Base-by-base conservation (phyloP, 306 rosid genomes). In the Calophaca sinica region DNA sequence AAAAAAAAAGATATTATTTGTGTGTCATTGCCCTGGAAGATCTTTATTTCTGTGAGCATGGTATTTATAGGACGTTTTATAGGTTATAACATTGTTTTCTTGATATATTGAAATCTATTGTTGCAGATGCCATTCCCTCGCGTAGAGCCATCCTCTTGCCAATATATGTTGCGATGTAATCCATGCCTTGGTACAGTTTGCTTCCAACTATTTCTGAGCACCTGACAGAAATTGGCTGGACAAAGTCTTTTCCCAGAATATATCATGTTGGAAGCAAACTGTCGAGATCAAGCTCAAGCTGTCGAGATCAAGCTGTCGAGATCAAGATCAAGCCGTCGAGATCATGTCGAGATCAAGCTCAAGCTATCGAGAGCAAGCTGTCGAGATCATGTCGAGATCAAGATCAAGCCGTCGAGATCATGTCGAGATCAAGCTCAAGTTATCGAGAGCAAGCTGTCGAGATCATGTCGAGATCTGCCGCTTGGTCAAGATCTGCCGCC, bases 91-190 rank as follows among this genome's bases (percentile, higher is more conserved):
- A 38, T 38, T 76, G 76, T 81, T 61, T 55, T 77, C 9, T 50
- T 63, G 6, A 68, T 42, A n/a, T n/a, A n/a, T n/a, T n/a, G n/a
- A 58, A 73, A 58, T 54, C 68, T 74, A 41, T 38, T 81, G 32
- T 61, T 86, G 87, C 89, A 94, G 98, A 94, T 79, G 91, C 89
- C 33, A 84, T 91, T 78, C 98, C 98, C 28, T 84, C 92, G 10
- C 88, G 79, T 61, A 80, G 78, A 68, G 93, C 96, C 69, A 94
- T 94, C 90, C 82, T 88, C 60, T 81, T 90, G 87, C 98, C 91
- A 87, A 91, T 94, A 69, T 57, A 3, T 74, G 93, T 90, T 44
- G 91, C 96, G 46, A 82, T 91, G 94, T 90, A 88, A 83, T 91
- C 96, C 61, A 91, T 91, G 98, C 98, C 96, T 64, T 91, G 89